Base-by-base conservation (phyloP, 139 green algal species). In the Zygnema circumcarinatum region DNA sequence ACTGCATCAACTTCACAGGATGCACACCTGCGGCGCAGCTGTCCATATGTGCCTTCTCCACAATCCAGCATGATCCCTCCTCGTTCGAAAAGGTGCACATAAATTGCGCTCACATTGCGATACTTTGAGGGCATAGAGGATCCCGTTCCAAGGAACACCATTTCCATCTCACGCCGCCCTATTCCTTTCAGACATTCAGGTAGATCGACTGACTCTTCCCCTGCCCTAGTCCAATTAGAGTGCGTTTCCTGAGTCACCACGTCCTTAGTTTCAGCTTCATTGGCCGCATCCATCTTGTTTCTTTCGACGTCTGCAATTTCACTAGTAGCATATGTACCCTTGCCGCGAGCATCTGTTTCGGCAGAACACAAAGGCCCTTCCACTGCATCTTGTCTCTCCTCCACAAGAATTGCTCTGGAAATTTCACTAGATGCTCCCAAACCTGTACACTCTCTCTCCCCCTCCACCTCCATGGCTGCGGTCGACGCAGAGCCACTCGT, bases 91-190 rank as follows among this genome's bases (percentile, higher is more conserved):
- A 94, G 87, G 89, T 98, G 88, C 22, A 98, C 67, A 62, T 97
- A 96, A 52, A 97, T 95, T 38, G 87, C 89, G 0, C 92, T 96
- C 11, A 99, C 96, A 87, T 99, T 99, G 89, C 97, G 96, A 88
- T 98, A 98, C 90, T 98, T 98, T 84, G 93, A 96, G 16, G 97
- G 97, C 56, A 96, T 90, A 1, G 95, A 94, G 1, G 92, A 93
- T 1, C 94, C 90, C 56, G 90, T 93, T 33, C 90, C 90, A 31
- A 93, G 87, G 82, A 93, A 92, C 25, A 92, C 72, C 2, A 93
- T 22, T 78, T 93, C 90, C 62, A 87, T 84, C 80, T 85, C 67
- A n/a, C 79, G 40, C 32, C 81, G 67, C 2, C 81, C 81, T 36
- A 82, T 56, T 16, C 38, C 67, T 1, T 41, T 39, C 1, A 86